Conservation (phyloP, 139 green algal species). For the Penium margaritaceum region DNA sequence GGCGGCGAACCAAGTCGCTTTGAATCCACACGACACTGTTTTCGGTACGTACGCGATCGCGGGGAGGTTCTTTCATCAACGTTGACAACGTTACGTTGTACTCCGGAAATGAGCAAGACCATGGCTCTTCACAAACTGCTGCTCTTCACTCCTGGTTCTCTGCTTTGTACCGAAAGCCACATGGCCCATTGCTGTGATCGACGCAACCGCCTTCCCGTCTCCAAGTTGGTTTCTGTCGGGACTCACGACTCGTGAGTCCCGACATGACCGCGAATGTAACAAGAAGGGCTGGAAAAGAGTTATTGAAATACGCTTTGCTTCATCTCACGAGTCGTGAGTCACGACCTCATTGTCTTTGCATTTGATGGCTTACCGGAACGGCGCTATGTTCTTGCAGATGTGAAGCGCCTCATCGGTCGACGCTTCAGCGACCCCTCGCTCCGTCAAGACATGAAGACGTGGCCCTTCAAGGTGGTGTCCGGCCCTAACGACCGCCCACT, state of each 20-base stretch:
- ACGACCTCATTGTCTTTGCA: background rate
- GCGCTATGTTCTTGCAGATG: slow-evolving; percentile 58
- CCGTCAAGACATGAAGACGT: slow-evolving; percentile 83
- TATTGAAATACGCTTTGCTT: background rate
- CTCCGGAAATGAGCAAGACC: no score
- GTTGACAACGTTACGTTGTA: no score
- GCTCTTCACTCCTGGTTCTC: no score
- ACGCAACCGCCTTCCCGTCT: no score
- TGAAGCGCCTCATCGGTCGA: slow-evolving; percentile 90
- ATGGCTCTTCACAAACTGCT: no score
- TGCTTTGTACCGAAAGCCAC: no score
- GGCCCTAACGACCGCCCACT: slow-evolving; percentile 82
- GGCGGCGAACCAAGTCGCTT: slow-evolving; percentile 84
- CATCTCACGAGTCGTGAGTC: background rate
- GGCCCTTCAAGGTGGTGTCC: slow-evolving; percentile 83
- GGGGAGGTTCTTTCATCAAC: no score
- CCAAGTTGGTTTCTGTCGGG: no score
- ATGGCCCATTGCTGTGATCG: no score
- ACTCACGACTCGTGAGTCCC: background rate
- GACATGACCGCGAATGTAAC: background rate
- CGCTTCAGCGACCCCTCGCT: slow-evolving; percentile 71
- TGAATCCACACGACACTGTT: slow-evolving; percentile 63
- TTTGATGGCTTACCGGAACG: background rate
- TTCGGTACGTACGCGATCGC: no score
- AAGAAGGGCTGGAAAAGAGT: background rate